Evolutionary conservation across 1,284 basidiomycete genomes (phyloP), one percentile per base, ranked within the genome.

Genomic region (Rhodotorula sp.): DNA sequence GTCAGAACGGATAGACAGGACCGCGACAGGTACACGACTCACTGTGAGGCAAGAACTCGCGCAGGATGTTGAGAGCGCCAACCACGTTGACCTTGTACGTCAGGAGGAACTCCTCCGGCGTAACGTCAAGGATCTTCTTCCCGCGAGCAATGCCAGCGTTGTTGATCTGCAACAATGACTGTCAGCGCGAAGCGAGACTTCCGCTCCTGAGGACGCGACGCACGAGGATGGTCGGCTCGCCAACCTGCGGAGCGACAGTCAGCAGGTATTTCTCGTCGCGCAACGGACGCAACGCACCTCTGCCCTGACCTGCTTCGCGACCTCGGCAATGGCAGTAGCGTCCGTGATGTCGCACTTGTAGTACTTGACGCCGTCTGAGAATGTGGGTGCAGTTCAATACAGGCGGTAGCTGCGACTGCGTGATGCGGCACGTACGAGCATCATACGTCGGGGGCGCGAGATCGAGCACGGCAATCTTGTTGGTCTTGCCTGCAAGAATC

Each of bases 141-240:
- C 74, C 74, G 27, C 70, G 67, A 9, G 75, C 74, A 52, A 77
- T 77, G 5, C 76, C 76, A n/a, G 76, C 76, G 58, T 72, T 72
- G 66, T 77, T 77, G 66, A 77, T 58, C 72, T 76, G 56, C 42
- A 25, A 23, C 9, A 2, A 19, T 5, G 19, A 3, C 9, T 25
- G 34, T 52, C 8, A n/a, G 12, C 8, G 3, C 34, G 23, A n/a
- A 7, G 16, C 3, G 7, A n/a, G 7, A 23, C 16, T 16, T 34
- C 8, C 52, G 25, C 53, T 8, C n/a, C 16, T 8, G n/a, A 50
- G 19, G 23, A 19, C 4, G 12, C 12, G 14, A n/a, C 68, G 52
- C 21, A 73, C 68, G 16, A 73, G 52, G 50, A 70, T 45, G 16
- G 72, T 73, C 4, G 72, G 72, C 25, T 73, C 17, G 7, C 72